Evolutionary conservation across 805 yeast species (phyloP).

Genomic region (Myxozyma geophila): DNA sequence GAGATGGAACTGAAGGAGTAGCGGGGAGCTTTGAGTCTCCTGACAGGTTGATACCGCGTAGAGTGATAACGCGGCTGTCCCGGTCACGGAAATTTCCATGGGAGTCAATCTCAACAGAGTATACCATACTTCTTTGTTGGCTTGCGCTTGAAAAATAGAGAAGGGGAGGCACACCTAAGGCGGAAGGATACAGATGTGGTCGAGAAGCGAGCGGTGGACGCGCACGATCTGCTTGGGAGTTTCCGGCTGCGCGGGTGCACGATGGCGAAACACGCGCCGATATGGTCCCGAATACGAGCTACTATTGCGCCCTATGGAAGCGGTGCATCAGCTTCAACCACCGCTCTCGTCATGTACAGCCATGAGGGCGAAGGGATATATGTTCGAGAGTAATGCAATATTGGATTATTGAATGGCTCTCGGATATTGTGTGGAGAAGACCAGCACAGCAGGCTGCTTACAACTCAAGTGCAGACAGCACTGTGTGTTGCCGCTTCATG

Average conservation of each 20-base stretch:
- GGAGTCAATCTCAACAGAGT: conserved; percentile 26
- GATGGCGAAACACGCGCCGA: neutral
- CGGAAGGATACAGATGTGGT: neutral
- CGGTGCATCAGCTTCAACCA: no score
- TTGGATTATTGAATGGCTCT: no score
- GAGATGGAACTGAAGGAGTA: conserved; percentile 54
- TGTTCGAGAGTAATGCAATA: no score
- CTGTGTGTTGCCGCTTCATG: no score
- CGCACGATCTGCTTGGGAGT: neutral
- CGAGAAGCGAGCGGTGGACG: neutral
- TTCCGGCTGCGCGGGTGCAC: neutral
- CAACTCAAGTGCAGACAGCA: no score
- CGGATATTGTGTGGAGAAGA: no score
- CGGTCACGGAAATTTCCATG: conserved; percentile 54
- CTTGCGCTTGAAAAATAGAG: neutral
- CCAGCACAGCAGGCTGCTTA: no score
- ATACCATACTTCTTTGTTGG: conserved; percentile 17
- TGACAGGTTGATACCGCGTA: conserved; percentile 84
- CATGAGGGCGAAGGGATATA: no score
- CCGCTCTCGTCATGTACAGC: no score
- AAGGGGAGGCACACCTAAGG: no score
- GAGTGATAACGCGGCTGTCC: conserved; percentile 61
- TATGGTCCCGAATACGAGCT: neutral
- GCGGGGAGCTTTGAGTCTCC: conserved; percentile 73
- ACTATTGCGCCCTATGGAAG: neutral